Evolutionary conservation across 2,329 filamentous ascomycete species (phyloP).

Genomic region (Paecilomyces dactylethromorphus): DNA sequence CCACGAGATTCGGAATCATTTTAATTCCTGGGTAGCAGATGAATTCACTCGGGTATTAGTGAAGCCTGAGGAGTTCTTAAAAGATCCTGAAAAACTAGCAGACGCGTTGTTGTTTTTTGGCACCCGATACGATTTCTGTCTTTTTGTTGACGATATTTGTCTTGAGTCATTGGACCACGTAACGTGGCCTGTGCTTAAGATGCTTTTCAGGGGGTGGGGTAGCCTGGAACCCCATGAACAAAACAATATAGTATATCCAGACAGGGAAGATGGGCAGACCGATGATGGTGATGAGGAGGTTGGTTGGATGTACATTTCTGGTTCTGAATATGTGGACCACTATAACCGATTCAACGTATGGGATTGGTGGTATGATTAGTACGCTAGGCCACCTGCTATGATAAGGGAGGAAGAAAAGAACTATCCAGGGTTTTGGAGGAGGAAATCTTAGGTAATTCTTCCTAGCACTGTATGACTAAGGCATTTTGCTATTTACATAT

Average conservation of each 20-base stretch:
- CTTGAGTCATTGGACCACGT: constrained; percentile 11
- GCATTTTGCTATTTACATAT: too few species aligned
- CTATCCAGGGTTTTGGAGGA: neutral
- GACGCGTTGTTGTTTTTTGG: constrained; percentile 1
- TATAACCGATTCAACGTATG: neutral
- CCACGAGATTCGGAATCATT: constrained; percentile 9
- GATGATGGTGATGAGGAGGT: constrained; percentile 10
- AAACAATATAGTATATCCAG: constrained; percentile 9
- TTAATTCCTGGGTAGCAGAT: constrained; percentile 4
- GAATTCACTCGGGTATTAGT: neutral
- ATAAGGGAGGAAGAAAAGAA: neutral
- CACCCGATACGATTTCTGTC: constrained; percentile 9
- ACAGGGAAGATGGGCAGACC: constrained; percentile 11
- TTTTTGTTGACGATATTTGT: constrained; percentile 13
- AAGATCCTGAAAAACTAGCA: neutral
- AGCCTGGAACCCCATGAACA: constrained; percentile 4
- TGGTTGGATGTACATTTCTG: constrained; percentile 11
- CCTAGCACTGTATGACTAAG: too few species aligned
- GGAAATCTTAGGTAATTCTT: neutral
- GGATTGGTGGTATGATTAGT: neutral
- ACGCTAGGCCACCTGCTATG: neutral
- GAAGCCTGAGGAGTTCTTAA: neutral
- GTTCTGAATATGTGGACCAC: neutral
- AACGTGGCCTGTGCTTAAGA: constrained; percentile 7
- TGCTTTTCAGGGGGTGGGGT: constrained; percentile 8